These are phyloP conservation scores for Oryza australiensis DNA, from an alignment of 176 grass and related monocot species.

Conservation along the genomic window DNA sequence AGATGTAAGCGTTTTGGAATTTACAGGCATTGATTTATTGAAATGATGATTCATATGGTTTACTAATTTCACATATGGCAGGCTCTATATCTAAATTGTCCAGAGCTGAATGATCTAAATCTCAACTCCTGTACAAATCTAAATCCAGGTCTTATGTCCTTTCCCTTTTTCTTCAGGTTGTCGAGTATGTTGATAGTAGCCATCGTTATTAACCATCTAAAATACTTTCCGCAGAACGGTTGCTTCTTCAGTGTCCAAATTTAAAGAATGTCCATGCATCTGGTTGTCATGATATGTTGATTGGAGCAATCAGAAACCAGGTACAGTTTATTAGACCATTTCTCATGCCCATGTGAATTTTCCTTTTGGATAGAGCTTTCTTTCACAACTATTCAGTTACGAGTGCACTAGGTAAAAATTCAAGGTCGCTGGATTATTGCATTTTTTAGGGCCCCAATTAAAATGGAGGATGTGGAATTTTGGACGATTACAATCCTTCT, in stretches of 20 bases:
- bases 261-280: slow-evolving; percentile 86
- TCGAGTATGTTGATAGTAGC: slow-evolving; percentile 21
- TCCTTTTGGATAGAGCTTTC: slow-evolving; percentile 2
- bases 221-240: slow-evolving; percentile 61
- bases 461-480: background rate
- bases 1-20: slow-evolving; percentile 62
- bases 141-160: slow-evolving; percentile 69
- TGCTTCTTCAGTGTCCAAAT: slow-evolving; percentile 89
- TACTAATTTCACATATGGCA: slow-evolving; percentile 45
- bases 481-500: background rate
- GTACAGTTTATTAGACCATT: slow-evolving; percentile 43
- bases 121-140: slow-evolving; percentile 93
- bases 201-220: slow-evolving; percentile 1
- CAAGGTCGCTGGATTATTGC: background rate
- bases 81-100: slow-evolving; percentile 88
- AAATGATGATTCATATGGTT: background rate
- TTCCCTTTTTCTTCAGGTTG: background rate
- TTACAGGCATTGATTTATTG: background rate
- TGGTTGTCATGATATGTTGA: slow-evolving; percentile 89
- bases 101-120: slow-evolving; percentile 88
- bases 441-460: background rate
- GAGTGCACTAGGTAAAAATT: background rate
- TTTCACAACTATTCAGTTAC: background rate
- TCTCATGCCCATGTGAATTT: slow-evolving; percentile 8
- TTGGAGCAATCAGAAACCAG: slow-evolving; percentile 95